These are phyloP conservation scores for Tetrapisispora arboricola DNA, from an alignment of 805 yeast genomes.

Conservation along the genomic window DNA sequence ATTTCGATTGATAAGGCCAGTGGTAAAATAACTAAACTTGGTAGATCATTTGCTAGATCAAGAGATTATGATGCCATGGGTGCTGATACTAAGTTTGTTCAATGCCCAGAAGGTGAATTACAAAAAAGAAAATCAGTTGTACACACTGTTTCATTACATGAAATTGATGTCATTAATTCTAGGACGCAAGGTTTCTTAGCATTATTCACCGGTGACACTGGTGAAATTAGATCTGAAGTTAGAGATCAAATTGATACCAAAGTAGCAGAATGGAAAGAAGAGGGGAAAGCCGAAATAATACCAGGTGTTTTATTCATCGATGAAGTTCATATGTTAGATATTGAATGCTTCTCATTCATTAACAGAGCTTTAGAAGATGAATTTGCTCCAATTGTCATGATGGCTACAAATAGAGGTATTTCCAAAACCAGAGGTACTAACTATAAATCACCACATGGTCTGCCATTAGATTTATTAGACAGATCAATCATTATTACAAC, in stretches of 20 bases:
- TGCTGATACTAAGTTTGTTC: constrained; percentile 94
- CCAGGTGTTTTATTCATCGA: constrained; percentile 97
- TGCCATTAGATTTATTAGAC: constrained; percentile 89
- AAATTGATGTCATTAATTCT: constrained; percentile 94
- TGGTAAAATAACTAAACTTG: constrained; percentile 88
- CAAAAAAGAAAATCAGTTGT: constrained; percentile 93
- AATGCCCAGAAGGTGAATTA: constrained; percentile 97
- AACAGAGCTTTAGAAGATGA: constrained; percentile 96
- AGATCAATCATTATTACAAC: constrained; percentile 91
- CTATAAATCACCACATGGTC: constrained; percentile 94
- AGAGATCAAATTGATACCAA: constrained; percentile 94
- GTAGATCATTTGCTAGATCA: constrained; percentile 91
- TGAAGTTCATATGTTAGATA: constrained; percentile 97
- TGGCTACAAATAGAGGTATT: constrained; percentile 97
- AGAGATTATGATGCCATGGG: constrained; percentile 99
- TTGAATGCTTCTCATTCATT: constrained; percentile 89
- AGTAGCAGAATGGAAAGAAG: constrained; percentile 97
- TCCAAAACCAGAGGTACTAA: constrained; percentile 90
- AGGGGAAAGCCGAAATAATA: constrained; percentile 94
- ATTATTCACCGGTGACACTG: constrained; percentile 90
- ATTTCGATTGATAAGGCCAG: constrained; percentile 90
- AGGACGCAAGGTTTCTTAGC: constrained; percentile 97
- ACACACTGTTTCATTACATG: constrained; percentile 96
- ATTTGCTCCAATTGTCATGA: constrained; percentile 90
- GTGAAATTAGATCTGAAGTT: constrained; percentile 91